phyloP scores from a whole-genome alignment of 2,329 filamentous ascomycete genomes.

The Xenoacremonium recifei region DNA sequence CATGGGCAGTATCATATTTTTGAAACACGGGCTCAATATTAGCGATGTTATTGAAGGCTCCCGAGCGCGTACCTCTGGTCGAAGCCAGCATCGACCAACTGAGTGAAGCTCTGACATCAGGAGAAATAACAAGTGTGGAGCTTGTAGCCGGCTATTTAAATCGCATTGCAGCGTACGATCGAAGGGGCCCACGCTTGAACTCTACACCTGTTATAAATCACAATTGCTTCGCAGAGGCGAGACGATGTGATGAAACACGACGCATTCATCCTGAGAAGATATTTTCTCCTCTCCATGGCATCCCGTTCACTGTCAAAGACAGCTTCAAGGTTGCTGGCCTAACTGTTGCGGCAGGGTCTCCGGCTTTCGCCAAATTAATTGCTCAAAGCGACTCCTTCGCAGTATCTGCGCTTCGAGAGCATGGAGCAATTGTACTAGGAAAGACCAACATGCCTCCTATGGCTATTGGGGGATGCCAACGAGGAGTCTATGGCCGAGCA shows the following conservation, averaged over 20 bases:
- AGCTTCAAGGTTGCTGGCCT: neutral
- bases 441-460: conserved; percentile 36
- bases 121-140: neutral
- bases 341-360: neutral
- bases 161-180: neutral
- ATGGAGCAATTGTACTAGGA: neutral
- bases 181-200: neutral
- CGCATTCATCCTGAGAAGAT: neutral
- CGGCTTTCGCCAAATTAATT: neutral
- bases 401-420: neutral
- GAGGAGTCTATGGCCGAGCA: conserved; percentile 52
- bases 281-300: neutral
- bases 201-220: neutral
- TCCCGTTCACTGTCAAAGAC: neutral
- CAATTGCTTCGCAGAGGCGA: neutral
- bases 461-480: conserved; percentile 56
- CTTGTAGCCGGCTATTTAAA: neutral
- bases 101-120: neutral
- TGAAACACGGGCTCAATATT: too few relatives aligned
- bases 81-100: neutral
- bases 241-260: neutral
- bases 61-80: neutral
- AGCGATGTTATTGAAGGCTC: neutral
- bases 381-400: neutral
- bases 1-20: too few relatives aligned